Percentiles rank a stretch among this genome's conserved stretches.
phyloP scores from a whole-genome alignment of 2,329 filamentous ascomycete species.

The Penicillium aurantiogriseum region DNA sequence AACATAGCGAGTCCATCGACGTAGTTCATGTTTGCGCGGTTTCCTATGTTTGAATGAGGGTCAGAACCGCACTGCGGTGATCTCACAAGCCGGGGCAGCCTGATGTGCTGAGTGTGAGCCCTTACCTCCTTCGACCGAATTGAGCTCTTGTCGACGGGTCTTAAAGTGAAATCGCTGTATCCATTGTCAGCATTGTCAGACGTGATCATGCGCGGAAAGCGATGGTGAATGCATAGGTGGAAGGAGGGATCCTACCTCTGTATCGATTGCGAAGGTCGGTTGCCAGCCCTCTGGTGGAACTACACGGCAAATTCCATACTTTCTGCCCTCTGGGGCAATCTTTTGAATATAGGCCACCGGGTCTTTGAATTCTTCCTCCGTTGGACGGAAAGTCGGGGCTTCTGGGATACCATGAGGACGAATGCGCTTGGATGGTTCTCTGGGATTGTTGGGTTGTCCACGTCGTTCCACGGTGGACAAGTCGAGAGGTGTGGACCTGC shows the following conservation, averaged over 20 bases:
- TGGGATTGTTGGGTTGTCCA: slow-evolving; percentile 73
- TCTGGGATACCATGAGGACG: slow-evolving; percentile 83
- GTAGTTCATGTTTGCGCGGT: slow-evolving; percentile 92
- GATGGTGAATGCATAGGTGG: not conserved
- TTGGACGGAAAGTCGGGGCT: slow-evolving; percentile 86
- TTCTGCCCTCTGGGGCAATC: slow-evolving; percentile 78
- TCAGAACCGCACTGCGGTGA: slow-evolving; percentile 39
- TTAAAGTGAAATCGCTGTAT: slow-evolving; percentile 90
- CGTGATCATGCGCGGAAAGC: not conserved
- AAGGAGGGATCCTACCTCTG: slow-evolving; percentile 65
- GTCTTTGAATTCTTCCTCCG: slow-evolving; percentile 90
- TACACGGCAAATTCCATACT: slow-evolving; percentile 93
- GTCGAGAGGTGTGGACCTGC: slow-evolving; percentile 69
- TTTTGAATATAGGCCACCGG: slow-evolving; percentile 92
- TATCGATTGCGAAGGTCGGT: slow-evolving; percentile 92
- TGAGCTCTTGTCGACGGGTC: slow-evolving; percentile 92
- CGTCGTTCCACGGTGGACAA: slow-evolving; percentile 87
- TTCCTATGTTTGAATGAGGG: slow-evolving; percentile 58
- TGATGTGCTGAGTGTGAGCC: slow-evolving; percentile 29
- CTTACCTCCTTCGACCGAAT: slow-evolving; percentile 95
- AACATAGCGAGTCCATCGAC: slow-evolving; percentile 93
- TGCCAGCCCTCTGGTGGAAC: slow-evolving; percentile 94
- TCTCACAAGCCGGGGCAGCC: slow-evolving; percentile 27
- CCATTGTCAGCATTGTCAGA: slow-evolving; percentile 36
- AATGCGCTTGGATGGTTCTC: slow-evolving; percentile 72